phyloP scores from a whole-genome alignment of 192 early-diverging fungal genomes.

The Haplosporangium gracile region DNA sequence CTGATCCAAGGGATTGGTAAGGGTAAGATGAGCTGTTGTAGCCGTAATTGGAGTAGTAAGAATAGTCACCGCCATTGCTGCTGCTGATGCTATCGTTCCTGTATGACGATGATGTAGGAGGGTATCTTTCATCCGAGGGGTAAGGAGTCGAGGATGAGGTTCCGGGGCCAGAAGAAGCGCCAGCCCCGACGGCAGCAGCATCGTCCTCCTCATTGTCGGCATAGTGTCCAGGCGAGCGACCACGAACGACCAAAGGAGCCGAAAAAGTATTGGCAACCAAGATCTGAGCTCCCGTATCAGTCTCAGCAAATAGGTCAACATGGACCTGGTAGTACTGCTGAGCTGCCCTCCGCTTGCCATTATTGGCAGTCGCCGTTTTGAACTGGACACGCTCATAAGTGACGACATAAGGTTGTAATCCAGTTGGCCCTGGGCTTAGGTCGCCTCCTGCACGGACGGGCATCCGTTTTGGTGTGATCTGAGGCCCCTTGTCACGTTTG shows the following conservation, averaged over 20 bases:
- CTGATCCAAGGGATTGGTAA: constrained; percentile 47
- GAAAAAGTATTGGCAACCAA: constrained; percentile 80
- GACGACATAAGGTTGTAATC: constrained; percentile 63
- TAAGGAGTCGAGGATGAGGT: not conserved
- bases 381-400: constrained; percentile 97
- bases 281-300: constrained; percentile 65
- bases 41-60: constrained; percentile 35
- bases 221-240: constrained; percentile 95
- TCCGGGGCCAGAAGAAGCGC: constrained; percentile 11
- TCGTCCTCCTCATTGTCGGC: constrained; percentile 68
- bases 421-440: constrained; percentile 48
- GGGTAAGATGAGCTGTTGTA: constrained; percentile 43
- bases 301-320: constrained; percentile 84
- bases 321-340: constrained; percentile 95
- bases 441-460: constrained; percentile 73
- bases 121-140: not conserved
- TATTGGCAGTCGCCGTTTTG: constrained; percentile 97
- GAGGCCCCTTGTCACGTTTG: constrained; percentile 95
- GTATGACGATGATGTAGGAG: constrained; percentile 1
- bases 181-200: constrained; percentile 9
- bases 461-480: constrained; percentile 75
- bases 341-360: constrained; percentile 91
- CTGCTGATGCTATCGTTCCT: constrained; percentile 54
- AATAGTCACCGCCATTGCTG: constrained; percentile 42
- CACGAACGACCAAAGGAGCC: constrained; percentile 90